These are phyloP conservation scores for Rhizopogon roseolus DNA, from an alignment of 768 basidiomycete genomes.

Conservation along the genomic window DNA sequence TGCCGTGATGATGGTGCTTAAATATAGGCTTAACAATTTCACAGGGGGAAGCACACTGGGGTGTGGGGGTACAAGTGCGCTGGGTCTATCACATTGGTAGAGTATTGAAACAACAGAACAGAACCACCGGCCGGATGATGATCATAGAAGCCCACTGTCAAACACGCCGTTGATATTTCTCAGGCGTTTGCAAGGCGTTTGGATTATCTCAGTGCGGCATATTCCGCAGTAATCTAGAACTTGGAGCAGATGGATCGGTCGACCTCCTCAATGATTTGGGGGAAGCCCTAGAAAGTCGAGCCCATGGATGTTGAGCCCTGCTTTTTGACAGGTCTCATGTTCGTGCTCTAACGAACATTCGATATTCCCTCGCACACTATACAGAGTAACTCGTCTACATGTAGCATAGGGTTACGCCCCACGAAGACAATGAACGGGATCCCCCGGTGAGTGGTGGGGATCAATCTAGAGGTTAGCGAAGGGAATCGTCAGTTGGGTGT, in stretches of 20 bases:
- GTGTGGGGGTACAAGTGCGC: too few species aligned
- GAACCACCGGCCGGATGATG: not conserved
- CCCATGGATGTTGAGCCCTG: not conserved
- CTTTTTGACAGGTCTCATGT: not conserved
- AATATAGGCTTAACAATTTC: not conserved
- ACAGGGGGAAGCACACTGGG: too few species aligned
- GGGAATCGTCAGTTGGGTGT: too few species aligned
- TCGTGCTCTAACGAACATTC: not conserved
- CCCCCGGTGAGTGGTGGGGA: not conserved
- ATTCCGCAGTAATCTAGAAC: not conserved
- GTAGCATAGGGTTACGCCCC: not conserved
- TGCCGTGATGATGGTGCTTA: not conserved
- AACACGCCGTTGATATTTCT: not conserved
- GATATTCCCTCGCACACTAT: not conserved
- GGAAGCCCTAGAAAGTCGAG: not conserved
- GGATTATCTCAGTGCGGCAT: not conserved
- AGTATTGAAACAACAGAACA: too few species aligned
- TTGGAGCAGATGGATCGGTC: not conserved
- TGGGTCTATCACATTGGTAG: too few species aligned
- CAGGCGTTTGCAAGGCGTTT: not conserved
- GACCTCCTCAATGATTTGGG: not conserved
- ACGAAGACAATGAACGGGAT: not conserved
- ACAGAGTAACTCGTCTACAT: not conserved
- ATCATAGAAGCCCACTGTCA: not conserved
- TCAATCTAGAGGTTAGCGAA: too few species aligned